Evolutionary conservation across 345 rosid species (phyloP), one percentile per base, ranked within the genome.

Genomic region (Gossypium herbaceum): DNA sequence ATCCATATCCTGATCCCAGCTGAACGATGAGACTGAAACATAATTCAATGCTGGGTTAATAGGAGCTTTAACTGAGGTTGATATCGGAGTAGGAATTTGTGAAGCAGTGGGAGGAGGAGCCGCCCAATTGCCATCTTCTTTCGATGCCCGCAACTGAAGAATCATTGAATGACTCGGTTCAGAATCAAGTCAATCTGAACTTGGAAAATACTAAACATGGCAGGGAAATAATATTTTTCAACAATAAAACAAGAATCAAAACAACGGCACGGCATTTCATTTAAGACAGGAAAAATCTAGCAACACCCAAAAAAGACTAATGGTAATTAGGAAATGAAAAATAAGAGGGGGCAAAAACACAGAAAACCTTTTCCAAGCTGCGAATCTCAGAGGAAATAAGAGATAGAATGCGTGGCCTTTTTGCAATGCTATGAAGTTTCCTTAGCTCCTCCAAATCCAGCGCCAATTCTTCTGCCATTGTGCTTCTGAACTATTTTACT

Each of bases 1-100:
- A 29, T 93, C 97, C 80, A 75, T 88, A 77, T 94, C 98, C 87
- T 94, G 98, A 82, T 94, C 98, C 94, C 93, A 94, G 86, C 98
- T 91, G 76, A 92, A 94, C 11, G 98, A 85, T 73, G 82, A 83
- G 15, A 94, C 87, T 2, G 96, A 76, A 5, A 73, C 69, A 67
- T 91, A 94, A 63, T 45, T 88, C 74, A 75, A 2, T 4, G 82
- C 64, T 16, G 85, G 85, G 27, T 64, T 62, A 60, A 77, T 47
- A 2, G 86, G 81, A 67, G 76, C 82, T 79, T 84, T 85, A 20
- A 71, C 85, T 45, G 86, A 78, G 20, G 91, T 62, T 2, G 91
- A 73, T 72, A 80, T 78, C 15, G 85, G 84, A 41, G 79, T 65
- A 67, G 89, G 87, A 4, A 80, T 13, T 20, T 79, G 80, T 9